Evolutionary conservation across 2,329 filamentous ascomycete genomes (phyloP), one percentile per base, ranked within the genome.

Genomic region (Ascochyta rabiei): DNA sequence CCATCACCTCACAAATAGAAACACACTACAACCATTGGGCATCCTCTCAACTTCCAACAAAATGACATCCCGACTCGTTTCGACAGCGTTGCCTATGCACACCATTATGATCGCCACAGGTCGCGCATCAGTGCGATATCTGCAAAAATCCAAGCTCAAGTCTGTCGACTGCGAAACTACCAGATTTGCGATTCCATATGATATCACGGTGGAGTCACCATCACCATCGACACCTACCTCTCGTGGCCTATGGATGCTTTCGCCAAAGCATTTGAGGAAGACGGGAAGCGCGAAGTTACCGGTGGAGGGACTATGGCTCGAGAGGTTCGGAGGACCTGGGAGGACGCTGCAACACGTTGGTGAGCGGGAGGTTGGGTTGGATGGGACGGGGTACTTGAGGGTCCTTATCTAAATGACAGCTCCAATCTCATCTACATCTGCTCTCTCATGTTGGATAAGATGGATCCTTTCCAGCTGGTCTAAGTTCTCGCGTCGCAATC

Each of bases 281-380:
- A 40, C 1, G 19, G 19, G 23, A 41, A 33, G 35, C 9, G 38
- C 39, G 31, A 34, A 45, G 18, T 16, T 19, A 23, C 30, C n/a
- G 9, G 44, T 42, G 42, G 41, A 47, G 13, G 37, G 28, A 15
- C 2, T 47, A 16, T 55, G 52, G 52, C 46, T 55, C 18, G 41
- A 55, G 31, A 50, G 52, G 9, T 50, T 38, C 13, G 52, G 52
- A 8, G 52, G 52, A 8, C 52, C 52, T 2, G 41, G 52, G 0
- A 38, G 31, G 37, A 38, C 10, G 23, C 5, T 43, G 19, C 41
- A 50, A 23, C 42, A 7, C 8, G 35, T 39, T 12, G 31, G 6
- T 12, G 41, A 37, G 6, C 15, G 52, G 26, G 52, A 50, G 12
- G 19, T 13, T 31, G 52, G 34, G 4, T 16, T n/a, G 16, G 44